Evolutionary conservation across 31 red algal genomes (phyloP), one percentile per base, ranked within the genome.

Genomic region (Odonthalia washingtoniensis): DNA sequence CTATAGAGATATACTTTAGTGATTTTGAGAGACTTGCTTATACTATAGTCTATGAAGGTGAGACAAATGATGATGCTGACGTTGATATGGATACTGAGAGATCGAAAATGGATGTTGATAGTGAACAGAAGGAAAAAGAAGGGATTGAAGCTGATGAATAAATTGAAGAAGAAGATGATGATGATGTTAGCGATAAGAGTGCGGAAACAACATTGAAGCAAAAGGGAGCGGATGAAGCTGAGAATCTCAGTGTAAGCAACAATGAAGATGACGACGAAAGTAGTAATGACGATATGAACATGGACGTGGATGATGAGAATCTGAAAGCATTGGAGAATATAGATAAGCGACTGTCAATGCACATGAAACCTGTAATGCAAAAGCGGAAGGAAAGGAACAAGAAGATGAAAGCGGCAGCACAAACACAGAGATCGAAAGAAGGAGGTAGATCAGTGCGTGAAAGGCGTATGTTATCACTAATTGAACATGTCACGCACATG

Each of bases 251-350:
- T 28, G 9, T 6, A 9, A 12, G 28, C 16, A 33, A 33, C 6
- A 70, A 26, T 28, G 33, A 28, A 70, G 28, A 80, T 61, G 43
- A 6, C 39, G 46, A 66, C 3, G 45, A 80, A 33, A n/a, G 6
- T 46, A 44, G 16, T 38, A 36, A 75, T 36, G 30, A 65, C 28
- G 67, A 74, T 1, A 43, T 74, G 70, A 64, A 74, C 35, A 85
- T 85, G 41, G 69, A 74, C 37, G n/a, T 85, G 40, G 81, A 85
- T 53, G 81, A 85, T 5, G 81, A 85, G 30, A 66, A 85, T 34
- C 81, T 66, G 60, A 65, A 57, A 3, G 81, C 72, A 43, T 33
- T 85, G 39, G 81, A 70, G 34, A 49, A 30, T 30, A 30, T 74
- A 43, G 81, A 85, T 74, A 74, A 72, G 5, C 66, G 69, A 2